Base-by-base conservation (phyloP, 2,329 filamentous ascomycete species). In the Parastagonospora nodorum region DNA sequence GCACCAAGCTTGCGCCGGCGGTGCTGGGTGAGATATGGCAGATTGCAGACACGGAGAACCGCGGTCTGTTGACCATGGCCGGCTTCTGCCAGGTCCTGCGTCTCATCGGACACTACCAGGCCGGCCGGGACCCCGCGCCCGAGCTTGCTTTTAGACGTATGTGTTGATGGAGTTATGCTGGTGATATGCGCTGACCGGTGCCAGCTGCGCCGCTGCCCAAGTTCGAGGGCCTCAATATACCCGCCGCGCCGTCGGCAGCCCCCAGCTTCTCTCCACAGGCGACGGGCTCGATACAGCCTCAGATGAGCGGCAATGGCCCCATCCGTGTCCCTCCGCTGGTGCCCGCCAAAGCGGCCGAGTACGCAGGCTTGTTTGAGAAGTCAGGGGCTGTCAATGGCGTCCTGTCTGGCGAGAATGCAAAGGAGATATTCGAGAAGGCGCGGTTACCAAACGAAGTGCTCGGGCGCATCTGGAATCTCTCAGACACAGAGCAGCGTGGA, bases 21-120 rank as follows among this genome's bases (percentile, higher is more conserved):
- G 82, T 94, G 42, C 82, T 99, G 52, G 94, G 93, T 75, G 75
- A 96, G 89, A 97, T 99, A 82, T 99, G 94, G 94, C 93, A 97
- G 78, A 94, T 99, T 73, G 93, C 94, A 63, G 94, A 99, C 78
- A 92, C 85, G 61, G 93, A 97, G 78, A 99, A 99, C 78, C 86
- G 92, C 59, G 94, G 94, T 45, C 89, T 97, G 62, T 80, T 99
- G 61, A 97, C 92, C 30, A 92, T 92, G 15, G 85, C 92, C 36
- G 94, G 93, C 71, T 99, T 99, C 77, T 90, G 92, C 54, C 85
- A 96, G 71, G 94, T 96, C 50, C 78, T 99, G 71, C 86, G 94
- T 68, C 85, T 99, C 71, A 97, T 99, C 71, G 94, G 92, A 53
- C 94, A 97, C 78, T 92, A 92, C 59, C 94, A 99, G 77, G 90